Evolutionary conservation across 192 early-diverging fungal genomes (phyloP).

Genomic region (Radiomyces spectabilis): DNA sequence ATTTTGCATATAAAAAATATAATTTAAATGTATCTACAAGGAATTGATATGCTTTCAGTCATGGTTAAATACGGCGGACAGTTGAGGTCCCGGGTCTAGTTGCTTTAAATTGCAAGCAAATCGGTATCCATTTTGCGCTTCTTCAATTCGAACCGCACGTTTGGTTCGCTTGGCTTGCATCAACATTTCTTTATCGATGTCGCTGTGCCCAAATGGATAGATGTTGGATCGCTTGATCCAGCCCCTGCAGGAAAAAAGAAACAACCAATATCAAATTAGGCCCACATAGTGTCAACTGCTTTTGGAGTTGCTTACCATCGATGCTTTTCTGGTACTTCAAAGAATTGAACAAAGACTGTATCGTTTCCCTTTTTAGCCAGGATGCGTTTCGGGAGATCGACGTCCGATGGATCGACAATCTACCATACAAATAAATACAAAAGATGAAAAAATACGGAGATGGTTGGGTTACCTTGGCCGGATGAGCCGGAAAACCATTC

Average conservation of each 20-base stretch:
- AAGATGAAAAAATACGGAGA: background rate
- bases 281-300: background rate
- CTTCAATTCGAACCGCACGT: background rate
- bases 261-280: background rate
- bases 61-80: background rate
- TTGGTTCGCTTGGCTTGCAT: constrained; percentile 8
- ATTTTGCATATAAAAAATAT: background rate
- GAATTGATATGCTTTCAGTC: background rate
- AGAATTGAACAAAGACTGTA: constrained; percentile 13
- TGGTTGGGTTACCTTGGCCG: constrained; percentile 32
- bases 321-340: constrained; percentile 16
- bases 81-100: background rate
- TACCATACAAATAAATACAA: constrained; percentile 8
- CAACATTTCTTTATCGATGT: constrained; percentile 11
- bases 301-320: constrained; percentile 5
- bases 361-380: background rate
- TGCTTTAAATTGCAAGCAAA: background rate
- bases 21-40: background rate
- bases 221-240: constrained; percentile 14
- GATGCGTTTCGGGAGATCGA: constrained; percentile 23
- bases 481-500: constrained; percentile 44
- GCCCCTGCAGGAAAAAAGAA: constrained; percentile 11
- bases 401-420: constrained; percentile 32
- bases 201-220: constrained; percentile 6
- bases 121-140: constrained; percentile 12